These are phyloP conservation scores for Boletus rubropictus DNA, from an alignment of 768 basidiomycete genomes.

Conservation along the genomic window DNA sequence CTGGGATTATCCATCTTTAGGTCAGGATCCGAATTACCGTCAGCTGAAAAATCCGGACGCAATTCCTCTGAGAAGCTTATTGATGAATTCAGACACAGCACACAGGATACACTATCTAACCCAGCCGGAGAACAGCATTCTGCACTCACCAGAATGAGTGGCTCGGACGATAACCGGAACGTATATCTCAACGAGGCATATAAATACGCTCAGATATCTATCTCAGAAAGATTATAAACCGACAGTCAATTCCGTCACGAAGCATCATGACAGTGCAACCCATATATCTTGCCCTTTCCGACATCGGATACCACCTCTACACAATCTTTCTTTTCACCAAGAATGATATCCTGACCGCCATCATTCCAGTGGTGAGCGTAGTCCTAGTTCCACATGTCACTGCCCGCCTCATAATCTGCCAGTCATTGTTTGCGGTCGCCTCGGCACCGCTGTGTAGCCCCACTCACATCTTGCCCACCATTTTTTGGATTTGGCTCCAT, in stretches of 20 bases:
- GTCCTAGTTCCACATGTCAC: fast-evolving
- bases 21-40: too few species aligned
- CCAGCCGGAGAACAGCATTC: too few species aligned
- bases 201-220: background rate
- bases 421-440: constrained; percentile 33
- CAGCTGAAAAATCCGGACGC: too few species aligned
- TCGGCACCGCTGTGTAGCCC: constrained; percentile 28
- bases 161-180: background rate
- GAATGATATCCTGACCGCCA: constrained; percentile 42
- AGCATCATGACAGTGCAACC: constrained; percentile 18
- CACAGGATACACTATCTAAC: too few species aligned
- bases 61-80: too few species aligned
- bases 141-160: too few species aligned
- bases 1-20: background rate
- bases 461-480: constrained; percentile 19
- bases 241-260: background rate
- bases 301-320: constrained; percentile 22
- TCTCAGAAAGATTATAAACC: background rate
- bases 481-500: constrained; percentile 43
- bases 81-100: too few species aligned
- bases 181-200: background rate
- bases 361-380: constrained; percentile 41
- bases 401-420: background rate
- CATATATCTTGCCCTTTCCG: background rate
- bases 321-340: constrained; percentile 39